Evolutionary conservation across 2,329 filamentous ascomycete genomes (phyloP), one percentile per base, ranked within the genome.

Genomic region (Aspergillus tamarii): DNA sequence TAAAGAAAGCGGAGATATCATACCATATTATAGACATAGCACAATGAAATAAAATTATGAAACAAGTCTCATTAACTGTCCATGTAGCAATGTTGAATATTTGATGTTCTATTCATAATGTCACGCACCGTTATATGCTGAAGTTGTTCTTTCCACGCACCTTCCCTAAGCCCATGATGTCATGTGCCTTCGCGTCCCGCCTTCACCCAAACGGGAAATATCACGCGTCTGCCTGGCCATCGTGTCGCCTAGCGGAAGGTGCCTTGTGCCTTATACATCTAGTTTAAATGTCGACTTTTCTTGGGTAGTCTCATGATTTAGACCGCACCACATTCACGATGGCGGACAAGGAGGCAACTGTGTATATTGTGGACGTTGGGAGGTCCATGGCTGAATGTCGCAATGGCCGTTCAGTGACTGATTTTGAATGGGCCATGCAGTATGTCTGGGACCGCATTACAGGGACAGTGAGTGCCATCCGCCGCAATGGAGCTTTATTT

Each of bases 361-460:
- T 98, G 50, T 99, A 95, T 78, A 90, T 99, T 70, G 81, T 99
- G 65, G 95, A 99, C 80, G 83, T 97, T 28, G 94, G 93, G 63
- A 84, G 82, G 73, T 91, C 94, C n/a, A 97, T 96, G 91, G 90
- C 85, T 63, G 83, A 91, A 74, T 85, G 83, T 70, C 87, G 88
- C 70, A 84, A 87, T 80, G 92, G 90, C 30, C 88, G 95, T 69
- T 76, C 82, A 23, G 87, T 94, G 76, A 90, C 90, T 3, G 91
- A 98, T 76, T 86, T 99, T 21, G 92, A 97, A 65, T 99, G 90
- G 88, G 87, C 88, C 55, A 89, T 98, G 88, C 88, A 88, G 66
- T 99, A 97, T 79, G 87, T 98, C 57, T 99, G 94, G 94, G 94
- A 98, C 83, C 95, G 92, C 76, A 91, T 96, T 69, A 90, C 89